These are phyloP conservation scores for Ceratocystiopsis sp. DNA, from an alignment of 2,329 filamentous ascomycete species.

Conservation along the genomic window DNA sequence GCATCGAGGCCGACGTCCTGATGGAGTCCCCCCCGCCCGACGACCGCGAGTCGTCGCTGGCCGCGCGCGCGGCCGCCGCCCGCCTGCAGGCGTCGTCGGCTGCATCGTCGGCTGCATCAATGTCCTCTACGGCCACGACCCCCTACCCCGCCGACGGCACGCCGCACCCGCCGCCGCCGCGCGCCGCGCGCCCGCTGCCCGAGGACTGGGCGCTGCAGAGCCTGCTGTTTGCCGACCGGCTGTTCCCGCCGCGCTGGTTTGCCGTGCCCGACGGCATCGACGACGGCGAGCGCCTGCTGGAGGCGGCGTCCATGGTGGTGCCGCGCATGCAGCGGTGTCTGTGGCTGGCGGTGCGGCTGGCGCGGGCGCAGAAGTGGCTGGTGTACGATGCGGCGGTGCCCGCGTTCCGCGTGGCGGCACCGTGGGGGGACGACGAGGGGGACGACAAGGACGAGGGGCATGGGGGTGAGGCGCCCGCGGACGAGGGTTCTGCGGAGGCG, in stretches of 20 bases:
- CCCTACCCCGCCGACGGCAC: too few species aligned
- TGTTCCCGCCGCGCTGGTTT: conserved; percentile 45
- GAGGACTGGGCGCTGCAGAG: conserved; percentile 55
- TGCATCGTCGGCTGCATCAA: too few species aligned
- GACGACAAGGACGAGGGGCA: too few species aligned
- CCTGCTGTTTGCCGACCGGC: conserved; percentile 39
- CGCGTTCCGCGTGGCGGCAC: conserved; percentile 21
- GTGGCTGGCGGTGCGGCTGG: conserved; percentile 36
- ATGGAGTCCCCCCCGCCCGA: too few species aligned
- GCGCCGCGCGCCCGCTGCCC: conserved; percentile 33
- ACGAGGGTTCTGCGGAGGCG: too few species aligned
- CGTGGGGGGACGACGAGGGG: neutral
- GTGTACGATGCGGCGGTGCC: conserved; percentile 22
- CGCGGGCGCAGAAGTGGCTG: conserved; percentile 25
- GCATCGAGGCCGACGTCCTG: too few species aligned
- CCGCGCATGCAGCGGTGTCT: conserved; percentile 42
- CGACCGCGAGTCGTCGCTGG: too few species aligned
- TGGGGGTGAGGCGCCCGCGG: too few species aligned
- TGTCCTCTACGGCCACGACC: too few species aligned
- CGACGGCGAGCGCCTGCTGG: conserved; percentile 50
- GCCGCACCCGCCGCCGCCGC: neutral
- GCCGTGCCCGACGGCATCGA: conserved; percentile 34
- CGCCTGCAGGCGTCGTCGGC: neutral
- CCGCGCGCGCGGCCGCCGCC: neutral
- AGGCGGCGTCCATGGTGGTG: conserved; percentile 39